phyloP scores from a whole-genome alignment of 352 stramenopile species.

The Globisporangium camurandrum region DNA sequence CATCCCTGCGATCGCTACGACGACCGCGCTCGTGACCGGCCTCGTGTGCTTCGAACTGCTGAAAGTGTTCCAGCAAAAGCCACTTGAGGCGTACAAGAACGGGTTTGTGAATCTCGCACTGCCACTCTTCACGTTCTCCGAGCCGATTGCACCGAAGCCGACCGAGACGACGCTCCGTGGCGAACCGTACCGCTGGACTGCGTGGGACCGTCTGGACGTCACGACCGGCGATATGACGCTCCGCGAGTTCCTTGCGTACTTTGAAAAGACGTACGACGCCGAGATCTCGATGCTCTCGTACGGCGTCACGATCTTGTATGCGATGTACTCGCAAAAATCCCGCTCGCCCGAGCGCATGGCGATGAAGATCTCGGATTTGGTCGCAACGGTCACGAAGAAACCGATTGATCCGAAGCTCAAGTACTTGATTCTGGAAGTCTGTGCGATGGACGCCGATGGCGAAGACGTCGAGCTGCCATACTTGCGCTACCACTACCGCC shows the following conservation, averaged over 20 bases:
- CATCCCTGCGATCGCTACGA: slow-evolving; percentile 99
- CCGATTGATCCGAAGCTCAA: slow-evolving; percentile 91
- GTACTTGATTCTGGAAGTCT: slow-evolving; percentile 95
- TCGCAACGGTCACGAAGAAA: slow-evolving; percentile 95
- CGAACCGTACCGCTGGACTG: slow-evolving; percentile 95
- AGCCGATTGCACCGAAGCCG: slow-evolving; percentile 92
- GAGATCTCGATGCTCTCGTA: slow-evolving; percentile 98
- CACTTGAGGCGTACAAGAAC: slow-evolving; percentile 97
- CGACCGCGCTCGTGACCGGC: slow-evolving; percentile 97
- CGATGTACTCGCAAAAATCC: slow-evolving; percentile 86
- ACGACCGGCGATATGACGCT: slow-evolving; percentile 95
- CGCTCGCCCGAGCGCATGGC: slow-evolving; percentile 91
- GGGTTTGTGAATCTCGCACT: slow-evolving; percentile 98
- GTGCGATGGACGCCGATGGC: slow-evolving; percentile 93
- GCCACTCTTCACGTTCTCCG: slow-evolving; percentile 96
- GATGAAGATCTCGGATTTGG: slow-evolving; percentile 95
- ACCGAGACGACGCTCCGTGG: slow-evolving; percentile 91
- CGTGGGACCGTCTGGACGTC: slow-evolving; percentile 96
- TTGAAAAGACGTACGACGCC: slow-evolving; percentile 94
- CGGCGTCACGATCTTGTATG: slow-evolving; percentile 89
- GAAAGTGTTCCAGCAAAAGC: slow-evolving; percentile 90
- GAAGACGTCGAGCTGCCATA: slow-evolving; percentile 96
- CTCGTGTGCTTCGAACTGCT: slow-evolving; percentile 98
- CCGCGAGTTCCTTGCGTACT: slow-evolving; percentile 93
- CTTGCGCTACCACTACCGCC: slow-evolving; percentile 84